Evolutionary conservation across 176 grass and related monocot genomes (phyloP).

Genomic region (Aegilops longissima): DNA sequence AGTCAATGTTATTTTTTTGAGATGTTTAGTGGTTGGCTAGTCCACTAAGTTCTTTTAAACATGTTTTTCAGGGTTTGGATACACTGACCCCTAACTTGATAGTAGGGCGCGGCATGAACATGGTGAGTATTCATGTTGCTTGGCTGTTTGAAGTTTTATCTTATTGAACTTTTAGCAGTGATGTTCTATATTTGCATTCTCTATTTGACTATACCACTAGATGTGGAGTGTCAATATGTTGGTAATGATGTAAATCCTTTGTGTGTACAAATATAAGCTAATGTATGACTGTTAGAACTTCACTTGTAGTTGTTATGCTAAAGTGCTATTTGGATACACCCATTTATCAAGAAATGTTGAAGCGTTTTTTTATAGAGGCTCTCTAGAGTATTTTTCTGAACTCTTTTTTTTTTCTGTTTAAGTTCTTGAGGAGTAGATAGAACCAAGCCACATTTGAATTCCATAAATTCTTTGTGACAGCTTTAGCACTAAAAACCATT

Average conservation of each 20-base stretch:
- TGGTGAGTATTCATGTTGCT: conserved; percentile 33
- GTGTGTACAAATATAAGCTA: neutral
- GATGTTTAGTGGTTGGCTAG: neutral
- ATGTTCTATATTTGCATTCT: neutral
- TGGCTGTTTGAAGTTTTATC: neutral
- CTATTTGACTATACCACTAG: neutral
- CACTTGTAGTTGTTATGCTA: neutral
- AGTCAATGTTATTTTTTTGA: neutral
- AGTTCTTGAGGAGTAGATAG: neutral
- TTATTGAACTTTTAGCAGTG: neutral
- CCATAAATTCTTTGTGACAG: neutral
- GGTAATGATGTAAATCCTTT: neutral
- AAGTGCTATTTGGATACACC: neutral
- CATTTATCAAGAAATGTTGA: neutral
- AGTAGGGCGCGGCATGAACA: conserved; percentile 53
- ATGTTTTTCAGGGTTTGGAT: conserved; percentile 73
- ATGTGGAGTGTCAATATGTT: neutral
- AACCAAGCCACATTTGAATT: neutral
- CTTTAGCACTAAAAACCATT: neutral
- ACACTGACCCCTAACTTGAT: conserved; percentile 53
- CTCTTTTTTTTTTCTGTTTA: neutral
- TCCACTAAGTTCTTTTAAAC: conserved; percentile 8
- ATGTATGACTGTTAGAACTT: neutral
- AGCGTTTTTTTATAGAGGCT: neutral
- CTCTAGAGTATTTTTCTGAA: neutral